Percentiles rank a stretch among this genome's conserved stretches.
These are phyloP conservation scores for Pueraria montana DNA, from an alignment of 306 rosid genomes.

Conservation along the genomic window DNA sequence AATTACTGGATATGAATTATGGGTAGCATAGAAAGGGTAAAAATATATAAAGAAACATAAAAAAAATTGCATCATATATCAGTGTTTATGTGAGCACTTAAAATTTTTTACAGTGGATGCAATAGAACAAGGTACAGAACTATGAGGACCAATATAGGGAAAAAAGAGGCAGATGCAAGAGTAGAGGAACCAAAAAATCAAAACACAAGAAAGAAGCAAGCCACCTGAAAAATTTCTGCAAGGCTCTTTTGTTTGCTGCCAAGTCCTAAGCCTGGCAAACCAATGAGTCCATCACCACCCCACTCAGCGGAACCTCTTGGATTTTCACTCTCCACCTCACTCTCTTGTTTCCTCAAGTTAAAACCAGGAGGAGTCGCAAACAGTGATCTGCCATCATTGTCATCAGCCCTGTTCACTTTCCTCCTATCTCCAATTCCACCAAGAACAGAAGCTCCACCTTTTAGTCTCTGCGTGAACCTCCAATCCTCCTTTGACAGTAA, in stretches of 20 bases:
- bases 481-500: conserved; percentile 91
- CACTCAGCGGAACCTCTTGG: conserved; percentile 69
- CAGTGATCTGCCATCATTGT: conserved; percentile 65
- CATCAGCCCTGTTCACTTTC: conserved; percentile 67
- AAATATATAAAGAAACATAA: too few relatives aligned
- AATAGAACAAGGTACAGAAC: too few relatives aligned
- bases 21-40: background rate
- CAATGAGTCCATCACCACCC: conserved; percentile 89
- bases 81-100: too few relatives aligned
- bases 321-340: conserved; percentile 62
- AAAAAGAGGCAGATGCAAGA: too few relatives aligned
- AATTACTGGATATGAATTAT: conserved; percentile 27
- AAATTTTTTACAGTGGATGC: too few relatives aligned
- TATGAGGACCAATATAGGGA: too few relatives aligned
- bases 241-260: conserved; percentile 90
- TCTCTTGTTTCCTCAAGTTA: conserved; percentile 67
- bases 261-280: conserved; percentile 85
- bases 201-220: too few relatives aligned
- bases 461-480: conserved; percentile 82
- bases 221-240: conserved; percentile 96
- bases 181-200: conserved; percentile 7
- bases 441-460: conserved; percentile 71
- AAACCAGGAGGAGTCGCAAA: conserved; percentile 84
- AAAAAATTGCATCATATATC: too few relatives aligned
- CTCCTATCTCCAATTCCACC: conserved; percentile 95